A percentile compares a stretch with the other conserved stretches of the same genome.
Conservation (phyloP, 2,329 filamentous ascomycete genomes). For the Ceratocystis ficicola region DNA sequence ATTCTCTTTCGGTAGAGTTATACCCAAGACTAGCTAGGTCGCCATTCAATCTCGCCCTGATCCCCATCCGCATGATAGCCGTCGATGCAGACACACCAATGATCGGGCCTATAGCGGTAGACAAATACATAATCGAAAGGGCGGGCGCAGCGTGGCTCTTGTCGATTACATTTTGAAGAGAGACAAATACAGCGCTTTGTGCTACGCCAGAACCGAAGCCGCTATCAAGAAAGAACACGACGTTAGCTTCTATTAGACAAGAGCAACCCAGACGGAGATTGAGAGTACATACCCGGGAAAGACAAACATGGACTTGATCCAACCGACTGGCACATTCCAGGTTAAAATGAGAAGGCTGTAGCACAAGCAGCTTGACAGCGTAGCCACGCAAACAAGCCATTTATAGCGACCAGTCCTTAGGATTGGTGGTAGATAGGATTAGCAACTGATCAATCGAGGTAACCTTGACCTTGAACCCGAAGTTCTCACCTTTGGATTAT, state of each 20-base stretch:
- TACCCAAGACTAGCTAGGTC: conserved; percentile 22
- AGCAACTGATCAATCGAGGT: conserved; percentile 9
- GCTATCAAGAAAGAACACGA: not conserved
- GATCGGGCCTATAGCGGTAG: conserved; percentile 30
- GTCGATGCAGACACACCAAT: conserved; percentile 32
- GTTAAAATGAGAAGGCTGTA: conserved; percentile 43
- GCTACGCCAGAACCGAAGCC: conserved; percentile 34
- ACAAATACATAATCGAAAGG: conserved; percentile 33
- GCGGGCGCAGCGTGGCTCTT: conserved; percentile 32
- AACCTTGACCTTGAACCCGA: not conserved
- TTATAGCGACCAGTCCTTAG: conserved; percentile 47
- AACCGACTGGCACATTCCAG: conserved; percentile 49
- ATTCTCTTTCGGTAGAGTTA: conserved; percentile 18
- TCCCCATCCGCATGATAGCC: conserved; percentile 28
- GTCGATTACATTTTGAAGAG: conserved; percentile 33
- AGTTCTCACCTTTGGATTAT: conserved; percentile 38
- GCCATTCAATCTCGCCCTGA: conserved; percentile 23
- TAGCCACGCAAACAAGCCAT: conserved; percentile 38
- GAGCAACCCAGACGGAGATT: not conserved
- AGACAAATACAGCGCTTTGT: conserved; percentile 34
- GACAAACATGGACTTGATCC: conserved; percentile 47
- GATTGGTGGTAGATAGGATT: not conserved
- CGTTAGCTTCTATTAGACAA: not conserved
- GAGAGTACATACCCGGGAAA: conserved; percentile 31
- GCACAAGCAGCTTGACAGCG: conserved; percentile 37